phyloP scores from a whole-genome alignment of 164 flowering plant species.

The Liriodendron chinense region DNA sequence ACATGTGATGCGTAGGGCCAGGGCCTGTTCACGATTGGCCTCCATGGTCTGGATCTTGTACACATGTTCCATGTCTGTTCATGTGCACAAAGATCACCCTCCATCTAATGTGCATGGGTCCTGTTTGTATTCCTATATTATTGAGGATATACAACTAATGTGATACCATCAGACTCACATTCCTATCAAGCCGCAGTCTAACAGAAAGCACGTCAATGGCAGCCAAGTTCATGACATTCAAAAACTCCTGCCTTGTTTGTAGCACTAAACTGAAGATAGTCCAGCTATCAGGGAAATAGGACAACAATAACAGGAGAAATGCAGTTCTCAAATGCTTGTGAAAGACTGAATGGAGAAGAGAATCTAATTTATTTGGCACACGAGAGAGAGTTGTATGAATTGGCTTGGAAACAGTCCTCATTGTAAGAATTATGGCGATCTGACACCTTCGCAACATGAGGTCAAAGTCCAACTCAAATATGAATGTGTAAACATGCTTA shows the following conservation, averaged over 20 bases:
- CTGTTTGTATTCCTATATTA: no score
- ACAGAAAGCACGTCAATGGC: slow-evolving; percentile 46
- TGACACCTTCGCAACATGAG: background rate
- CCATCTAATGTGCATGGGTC: no score
- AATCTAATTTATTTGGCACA: background rate
- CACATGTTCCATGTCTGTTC: no score
- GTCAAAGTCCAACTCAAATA: background rate
- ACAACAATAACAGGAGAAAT: slow-evolving; percentile 2
- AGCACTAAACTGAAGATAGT: slow-evolving; percentile 50
- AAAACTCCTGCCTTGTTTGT: slow-evolving; percentile 49
- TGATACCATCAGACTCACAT: slow-evolving; percentile 26
- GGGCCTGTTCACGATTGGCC: no score
- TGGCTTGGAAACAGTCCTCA: no score
- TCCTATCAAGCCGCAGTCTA: slow-evolving; percentile 47
- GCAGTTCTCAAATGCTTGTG: background rate
- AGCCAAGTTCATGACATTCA: slow-evolving; percentile 47
- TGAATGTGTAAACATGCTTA: no score
- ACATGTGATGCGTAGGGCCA: no score
- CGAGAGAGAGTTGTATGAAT: background rate
- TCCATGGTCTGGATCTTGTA: no score
- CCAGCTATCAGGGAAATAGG: slow-evolving; percentile 18
- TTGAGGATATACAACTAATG: no score
- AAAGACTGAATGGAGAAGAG: background rate
- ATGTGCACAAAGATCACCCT: no score
- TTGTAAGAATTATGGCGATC: background rate